Conservation (phyloP, 257 asterid species). For the Ocimum tenuiflorum region DNA sequence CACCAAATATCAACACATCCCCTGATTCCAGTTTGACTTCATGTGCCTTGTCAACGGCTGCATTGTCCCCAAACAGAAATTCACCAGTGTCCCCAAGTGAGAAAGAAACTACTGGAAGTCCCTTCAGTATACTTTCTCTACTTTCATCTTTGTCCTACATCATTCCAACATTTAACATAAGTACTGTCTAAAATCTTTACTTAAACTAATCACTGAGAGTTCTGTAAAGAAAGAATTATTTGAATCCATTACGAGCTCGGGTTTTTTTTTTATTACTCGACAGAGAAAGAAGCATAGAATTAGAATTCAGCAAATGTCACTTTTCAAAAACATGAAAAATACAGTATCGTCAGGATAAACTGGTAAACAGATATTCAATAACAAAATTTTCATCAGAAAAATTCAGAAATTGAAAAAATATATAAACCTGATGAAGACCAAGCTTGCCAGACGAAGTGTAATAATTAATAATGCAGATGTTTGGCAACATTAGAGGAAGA, state of each 20-base stretch:
- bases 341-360: not conserved
- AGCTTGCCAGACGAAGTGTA: slow-evolving; percentile 57
- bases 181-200: not conserved
- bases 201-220: too few species aligned
- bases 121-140: slow-evolving; percentile 40
- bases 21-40: slow-evolving; percentile 57
- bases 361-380: not conserved
- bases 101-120: slow-evolving; percentile 80
- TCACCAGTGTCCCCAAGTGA: slow-evolving; percentile 76
- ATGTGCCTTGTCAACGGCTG: slow-evolving; percentile 40
- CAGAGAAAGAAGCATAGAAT: not conserved
- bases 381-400: not conserved
- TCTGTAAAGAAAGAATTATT: not conserved
- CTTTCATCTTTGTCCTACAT: slow-evolving; percentile 80
- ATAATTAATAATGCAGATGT: slow-evolving; percentile 66
- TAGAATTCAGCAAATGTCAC: not conserved
- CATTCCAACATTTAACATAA: not conserved
- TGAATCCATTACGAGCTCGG: too few species aligned
- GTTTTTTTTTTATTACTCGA: not conserved
- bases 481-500: slow-evolving; percentile 61
- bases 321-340: not conserved
- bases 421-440: slow-evolving; percentile 77
- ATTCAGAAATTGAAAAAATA: not conserved
- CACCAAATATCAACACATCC: slow-evolving; percentile 77
- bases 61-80: slow-evolving; percentile 48